Evolutionary conservation across 2,329 filamentous ascomycete species (phyloP), one percentile per base, ranked within the genome.

Genomic region (Atkinsonella hypoxylon): DNA sequence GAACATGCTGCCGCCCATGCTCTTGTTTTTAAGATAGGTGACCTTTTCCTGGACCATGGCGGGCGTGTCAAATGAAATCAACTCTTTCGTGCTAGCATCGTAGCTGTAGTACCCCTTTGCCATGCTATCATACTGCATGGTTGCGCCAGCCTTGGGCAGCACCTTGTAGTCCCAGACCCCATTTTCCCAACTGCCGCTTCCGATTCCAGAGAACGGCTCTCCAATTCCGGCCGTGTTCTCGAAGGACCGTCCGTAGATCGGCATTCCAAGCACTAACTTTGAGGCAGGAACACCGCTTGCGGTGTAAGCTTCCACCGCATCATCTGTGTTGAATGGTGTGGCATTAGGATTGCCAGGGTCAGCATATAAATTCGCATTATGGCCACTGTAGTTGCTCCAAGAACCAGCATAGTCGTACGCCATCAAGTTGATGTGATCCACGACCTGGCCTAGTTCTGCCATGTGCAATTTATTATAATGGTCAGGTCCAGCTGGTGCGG

Each of bases 121-220:
- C 17, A 70, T 69, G 2, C 63, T 52, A 60, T 90, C 84, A 49
- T 78, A 75, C 42, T 70, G 55, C 58, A 84, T 78, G 1, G 67
- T 67, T 0, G 82, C 78, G 1, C 80, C 81, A 0, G 75, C 61
- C 30, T 74, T 73, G 0, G 87, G 88, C 1, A 94, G 74, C 0
- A 67, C 83, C 69, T 90, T 93, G 73, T 86, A 93, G 63, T 94
- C 87, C 79, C 83, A 91, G 2, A 89, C 71, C 0, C 85, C 85
- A 17, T 73, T 69, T 66, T 93, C 87, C 81, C 82, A 91, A 49
- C 74, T 81, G 0, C 86, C 87, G 13, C 68, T 62, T 2, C 86
- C 87, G 20, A 83, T 67, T 17, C 85, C 85, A 3, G 60, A 74
- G 67, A 74, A 93, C 0, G 75, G 51, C 54, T 76, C 65, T 9